A percentile compares a stretch with the other conserved stretches of the same genome.
Evolutionary conservation across 2,329 filamentous ascomycete genomes (phyloP).

Genomic region (Botrytis pseudocinerea): DNA sequence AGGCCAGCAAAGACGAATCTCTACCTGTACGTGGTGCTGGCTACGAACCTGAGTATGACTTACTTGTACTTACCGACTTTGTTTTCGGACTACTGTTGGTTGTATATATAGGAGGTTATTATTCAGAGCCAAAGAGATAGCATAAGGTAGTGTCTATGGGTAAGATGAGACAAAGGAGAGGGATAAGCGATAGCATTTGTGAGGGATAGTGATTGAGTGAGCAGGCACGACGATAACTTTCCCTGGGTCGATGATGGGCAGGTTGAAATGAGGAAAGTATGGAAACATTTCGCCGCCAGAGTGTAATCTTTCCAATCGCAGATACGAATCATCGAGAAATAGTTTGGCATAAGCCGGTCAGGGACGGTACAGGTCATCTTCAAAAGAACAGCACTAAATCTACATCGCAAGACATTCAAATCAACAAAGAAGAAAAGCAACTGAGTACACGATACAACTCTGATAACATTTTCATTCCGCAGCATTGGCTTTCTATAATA

Average conservation of each 20-base stretch:
- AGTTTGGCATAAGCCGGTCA: no score
- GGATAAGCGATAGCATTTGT: background rate
- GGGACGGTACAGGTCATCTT: background rate
- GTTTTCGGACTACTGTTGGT: background rate
- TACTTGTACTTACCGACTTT: background rate
- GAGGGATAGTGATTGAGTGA: background rate
- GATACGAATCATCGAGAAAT: background rate
- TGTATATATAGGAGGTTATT: background rate
- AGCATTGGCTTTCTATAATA: background rate
- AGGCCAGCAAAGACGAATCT: constrained; percentile 17
- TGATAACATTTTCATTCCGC: background rate
- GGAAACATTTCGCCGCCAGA: background rate
- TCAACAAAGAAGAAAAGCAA: background rate
- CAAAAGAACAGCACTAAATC: background rate
- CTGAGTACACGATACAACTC: background rate
- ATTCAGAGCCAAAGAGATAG: constrained; percentile 5
- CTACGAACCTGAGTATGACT: background rate
- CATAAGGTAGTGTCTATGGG: background rate
- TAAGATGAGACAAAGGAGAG: background rate
- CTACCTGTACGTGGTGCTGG: constrained; percentile 15
- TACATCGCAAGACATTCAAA: background rate
- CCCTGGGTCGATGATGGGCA: constrained; percentile 22
- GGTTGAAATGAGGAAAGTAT: constrained; percentile 14
- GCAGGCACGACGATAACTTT: background rate
- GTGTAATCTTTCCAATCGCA: background rate